These are phyloP conservation scores for Parasitella parasitica DNA, from an alignment of 371 early-diverging fungal genomes.

Conservation along the genomic window DNA sequence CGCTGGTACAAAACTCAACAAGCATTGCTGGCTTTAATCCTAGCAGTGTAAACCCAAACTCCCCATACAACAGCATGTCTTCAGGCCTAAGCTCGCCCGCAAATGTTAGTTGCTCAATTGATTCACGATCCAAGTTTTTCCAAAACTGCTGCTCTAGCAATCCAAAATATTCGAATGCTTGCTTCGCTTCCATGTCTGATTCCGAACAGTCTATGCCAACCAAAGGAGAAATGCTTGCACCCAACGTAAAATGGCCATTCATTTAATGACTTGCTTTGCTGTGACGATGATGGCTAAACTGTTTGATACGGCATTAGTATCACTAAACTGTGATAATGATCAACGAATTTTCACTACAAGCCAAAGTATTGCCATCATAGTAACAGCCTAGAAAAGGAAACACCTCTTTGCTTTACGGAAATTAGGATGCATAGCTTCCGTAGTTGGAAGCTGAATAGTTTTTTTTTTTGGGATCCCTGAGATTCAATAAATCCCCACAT, in stretches of 20 bases:
- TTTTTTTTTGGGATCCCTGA: not conserved
- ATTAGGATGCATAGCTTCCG: too few relatives aligned
- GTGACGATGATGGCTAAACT: not conserved
- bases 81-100: slow-evolving; percentile 19
- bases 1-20: slow-evolving; percentile 44
- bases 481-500: not conserved
- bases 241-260: not conserved
- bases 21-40: slow-evolving; percentile 62
- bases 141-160: slow-evolving; percentile 22
- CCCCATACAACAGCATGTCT: slow-evolving; percentile 58
- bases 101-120: slow-evolving; percentile 16
- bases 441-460: too few relatives aligned
- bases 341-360: too few relatives aligned
- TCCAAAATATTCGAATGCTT: slow-evolving; percentile 16
- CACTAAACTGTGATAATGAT: too few relatives aligned
- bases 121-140: slow-evolving; percentile 2
- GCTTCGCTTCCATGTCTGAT: slow-evolving; percentile 11
- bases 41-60: slow-evolving; percentile 59
- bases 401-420: too few relatives aligned
- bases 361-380: too few relatives aligned
- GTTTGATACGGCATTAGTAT: too few relatives aligned
- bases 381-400: too few relatives aligned
- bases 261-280: not conserved
- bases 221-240: not conserved
- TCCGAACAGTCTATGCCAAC: not conserved